Evolutionary conservation across 1,139 yeast genomes (phyloP).

Genomic region (Saccharomycopsis crataegensis): DNA sequence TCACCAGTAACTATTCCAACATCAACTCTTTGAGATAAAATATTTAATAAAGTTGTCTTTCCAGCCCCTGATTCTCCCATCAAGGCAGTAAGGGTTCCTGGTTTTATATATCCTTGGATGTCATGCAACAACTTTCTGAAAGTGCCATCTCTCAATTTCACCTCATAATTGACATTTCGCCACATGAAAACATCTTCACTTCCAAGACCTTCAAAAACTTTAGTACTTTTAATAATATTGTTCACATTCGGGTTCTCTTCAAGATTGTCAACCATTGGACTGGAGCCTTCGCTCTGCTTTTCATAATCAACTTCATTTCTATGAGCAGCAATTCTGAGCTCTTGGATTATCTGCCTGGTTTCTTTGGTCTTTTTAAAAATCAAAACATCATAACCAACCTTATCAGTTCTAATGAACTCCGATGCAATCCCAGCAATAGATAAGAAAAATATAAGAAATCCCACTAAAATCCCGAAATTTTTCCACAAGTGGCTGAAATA

Average conservation of each 20-base stretch:
- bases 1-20: slow-evolving; percentile 60
- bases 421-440: slow-evolving; percentile 39
- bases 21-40: slow-evolving; percentile 49
- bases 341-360: slow-evolving; percentile 32
- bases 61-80: slow-evolving; percentile 74
- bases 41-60: slow-evolving; percentile 55
- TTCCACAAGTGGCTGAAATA: slow-evolving; percentile 71
- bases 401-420: slow-evolving; percentile 44
- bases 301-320: not conserved
- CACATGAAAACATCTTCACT: slow-evolving; percentile 44
- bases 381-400: slow-evolving; percentile 52
- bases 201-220: slow-evolving; percentile 21
- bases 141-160: slow-evolving; percentile 44
- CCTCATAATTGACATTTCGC: slow-evolving; percentile 44
- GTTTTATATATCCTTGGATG: slow-evolving; percentile 59
- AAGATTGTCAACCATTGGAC: not conserved
- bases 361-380: slow-evolving; percentile 44
- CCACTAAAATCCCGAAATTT: slow-evolving; percentile 61
- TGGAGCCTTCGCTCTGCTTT: too few species aligned
- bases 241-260: slow-evolving; percentile 5
- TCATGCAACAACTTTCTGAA: slow-evolving; percentile 42
- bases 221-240: slow-evolving; percentile 1
- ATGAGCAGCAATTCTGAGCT: slow-evolving; percentile 24
- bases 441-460: slow-evolving; percentile 35
- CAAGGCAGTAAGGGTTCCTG: slow-evolving; percentile 55